A percentile compares a stretch with the other conserved stretches of the same genome.
phyloP scores from a whole-genome alignment of 2,329 filamentous ascomycete species.

The Aureobasidium melanogenum region DNA sequence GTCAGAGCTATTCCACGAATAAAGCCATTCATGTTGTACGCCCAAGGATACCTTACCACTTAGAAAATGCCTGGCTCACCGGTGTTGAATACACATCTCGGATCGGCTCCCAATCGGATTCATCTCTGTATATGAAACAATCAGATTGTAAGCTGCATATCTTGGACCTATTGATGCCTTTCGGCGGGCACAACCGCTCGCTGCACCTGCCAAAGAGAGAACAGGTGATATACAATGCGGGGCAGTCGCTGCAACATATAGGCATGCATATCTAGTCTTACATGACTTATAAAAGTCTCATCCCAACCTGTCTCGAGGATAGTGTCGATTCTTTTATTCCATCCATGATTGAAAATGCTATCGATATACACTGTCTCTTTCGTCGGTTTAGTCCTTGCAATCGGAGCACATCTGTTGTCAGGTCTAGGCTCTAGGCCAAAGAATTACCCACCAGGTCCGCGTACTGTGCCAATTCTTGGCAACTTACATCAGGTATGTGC shows the following conservation, averaged over 20 bases:
- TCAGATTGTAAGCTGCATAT: not conserved
- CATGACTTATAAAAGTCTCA: not conserved
- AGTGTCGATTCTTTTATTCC: not conserved
- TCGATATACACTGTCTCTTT: not conserved
- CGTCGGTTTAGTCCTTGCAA: not conserved
- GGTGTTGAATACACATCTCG: no score
- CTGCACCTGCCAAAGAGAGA: not conserved
- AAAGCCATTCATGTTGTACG: not conserved
- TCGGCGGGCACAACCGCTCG: not conserved
- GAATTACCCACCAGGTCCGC: slow-evolving; percentile 26
- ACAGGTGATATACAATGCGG: not conserved
- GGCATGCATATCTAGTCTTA: not conserved
- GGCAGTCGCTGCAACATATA: not conserved
- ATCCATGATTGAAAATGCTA: not conserved
- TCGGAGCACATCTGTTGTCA: not conserved
- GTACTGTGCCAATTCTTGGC: slow-evolving; percentile 33
- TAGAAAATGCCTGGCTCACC: not conserved
- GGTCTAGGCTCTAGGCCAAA: not conserved
- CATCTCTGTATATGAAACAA: not conserved
- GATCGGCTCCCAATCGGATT: not conserved
- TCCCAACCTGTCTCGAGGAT: not conserved
- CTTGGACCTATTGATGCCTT: not conserved
- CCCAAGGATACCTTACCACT: not conserved
- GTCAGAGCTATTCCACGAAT: not conserved
- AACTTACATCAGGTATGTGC: not conserved